Base-by-base conservation (phyloP, 2,329 filamentous ascomycete species). In the Truncatella angustata region DNA sequence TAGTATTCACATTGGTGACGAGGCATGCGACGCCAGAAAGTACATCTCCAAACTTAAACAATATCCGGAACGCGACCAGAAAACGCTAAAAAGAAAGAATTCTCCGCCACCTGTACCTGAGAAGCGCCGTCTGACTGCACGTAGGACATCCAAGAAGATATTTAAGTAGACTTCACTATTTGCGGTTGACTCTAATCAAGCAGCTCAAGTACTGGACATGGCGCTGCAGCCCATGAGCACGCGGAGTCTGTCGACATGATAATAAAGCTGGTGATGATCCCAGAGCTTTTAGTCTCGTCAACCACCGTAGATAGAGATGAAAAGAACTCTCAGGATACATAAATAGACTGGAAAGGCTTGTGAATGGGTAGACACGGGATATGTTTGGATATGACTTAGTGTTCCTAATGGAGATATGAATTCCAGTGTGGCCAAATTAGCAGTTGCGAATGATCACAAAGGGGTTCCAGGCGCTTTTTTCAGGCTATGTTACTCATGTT, bases 11-110 rank as follows among this genome's bases (percentile, higher is more conserved):
- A 9, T 52, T 2, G 53, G 50, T 6, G 9, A 7, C 5, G 51
- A 44, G 20, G 20, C 16, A 5, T 24, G 34, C 51, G 34, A 55
- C 34, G 58, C 69, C 21, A 43, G 4, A 1, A 10, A 43, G 23
- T 74, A 11, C 60, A 75, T 35, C 69, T 79, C 56, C 64, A 70
- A 30, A 11, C 37, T 50, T 23, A 42, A 21, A n/a, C 21, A 42
- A 6, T 50, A 50, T 43, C 35, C 35, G 35, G 34, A 39, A 37
- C 32, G 32, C 24, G 23, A 43, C 21, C 40, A 43, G n/a, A 20
- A 20, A 20, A 43, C 12, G 40, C 40, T 14, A 2, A 43, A 43
- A 24, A 20, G 40, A n/a, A 43, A 26, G 16, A 20, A n/a, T n/a
- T n/a, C n/a, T n/a, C n/a, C 11, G 16, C 11, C 40, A 14, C 40